Conservation (phyloP, 306 rosid species). For the Arachis stenosperma region DNA sequence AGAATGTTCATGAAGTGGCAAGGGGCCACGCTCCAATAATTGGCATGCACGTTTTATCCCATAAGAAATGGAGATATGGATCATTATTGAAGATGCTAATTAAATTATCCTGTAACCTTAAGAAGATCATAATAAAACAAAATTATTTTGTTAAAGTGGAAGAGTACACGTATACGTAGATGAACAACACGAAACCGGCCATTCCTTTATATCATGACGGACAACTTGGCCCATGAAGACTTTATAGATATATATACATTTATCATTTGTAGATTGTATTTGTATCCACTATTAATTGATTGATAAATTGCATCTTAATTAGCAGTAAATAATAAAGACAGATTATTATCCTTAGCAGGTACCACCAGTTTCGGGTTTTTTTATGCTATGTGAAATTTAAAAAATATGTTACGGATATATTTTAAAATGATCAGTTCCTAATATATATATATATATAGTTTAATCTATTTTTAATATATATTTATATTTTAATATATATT, state of each 20-base stretch:
- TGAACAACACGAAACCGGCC: constrained; percentile 19
- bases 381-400: background rate
- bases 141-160: constrained; percentile 17
- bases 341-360: constrained; percentile 22
- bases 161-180: background rate
- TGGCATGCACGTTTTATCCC: constrained; percentile 25
- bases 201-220: constrained; percentile 17
- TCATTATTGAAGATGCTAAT: constrained; percentile 6
- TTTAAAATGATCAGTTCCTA: too few relatives aligned
- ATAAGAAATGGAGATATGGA: background rate
- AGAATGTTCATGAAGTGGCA: constrained; percentile 27
- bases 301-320: constrained; percentile 5
- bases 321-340: constrained; percentile 17
- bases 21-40: constrained; percentile 6
- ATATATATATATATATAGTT: too few relatives aligned
- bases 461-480: too few relatives aligned
- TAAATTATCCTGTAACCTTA: background rate
- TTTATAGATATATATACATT: background rate
- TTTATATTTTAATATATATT: too few relatives aligned
- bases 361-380: constrained; percentile 14
- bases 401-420: too few relatives aligned
- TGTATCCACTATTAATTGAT: background rate
- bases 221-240: background rate
- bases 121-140: background rate
- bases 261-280: background rate